phyloP scores from a whole-genome alignment of 179 eudicot genomes.

The Pouteria campechiana region DNA sequence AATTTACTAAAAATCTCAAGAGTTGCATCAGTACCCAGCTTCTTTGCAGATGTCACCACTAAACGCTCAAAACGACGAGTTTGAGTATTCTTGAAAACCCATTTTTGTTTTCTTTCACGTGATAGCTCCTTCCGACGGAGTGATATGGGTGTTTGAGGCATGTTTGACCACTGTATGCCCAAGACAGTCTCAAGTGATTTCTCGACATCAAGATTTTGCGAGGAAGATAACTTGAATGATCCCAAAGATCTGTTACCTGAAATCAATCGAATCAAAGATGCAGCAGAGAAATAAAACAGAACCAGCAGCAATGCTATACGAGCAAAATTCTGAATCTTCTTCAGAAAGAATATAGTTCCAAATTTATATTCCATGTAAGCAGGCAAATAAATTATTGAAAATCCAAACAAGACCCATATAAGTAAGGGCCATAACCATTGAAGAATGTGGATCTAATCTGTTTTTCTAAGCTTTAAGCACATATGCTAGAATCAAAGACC shows the following conservation, averaged over 20 bases:
- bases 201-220: conserved; percentile 7
- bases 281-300: conserved; percentile 1
- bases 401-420: too few species aligned
- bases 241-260: conserved; percentile 22
- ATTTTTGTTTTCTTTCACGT: conserved; percentile 59
- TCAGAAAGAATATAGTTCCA: too few species aligned
- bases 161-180: conserved; percentile 27
- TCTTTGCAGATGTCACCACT: conserved; percentile 38
- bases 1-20: conserved; percentile 41
- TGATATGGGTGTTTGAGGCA: conserved; percentile 15
- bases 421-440: too few species aligned
- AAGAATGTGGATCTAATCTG: too few species aligned
- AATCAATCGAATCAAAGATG: conserved; percentile 7
- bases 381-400: too few species aligned
- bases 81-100: conserved; percentile 52
- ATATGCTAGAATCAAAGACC: too few species aligned
- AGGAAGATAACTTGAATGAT: conserved; percentile 9
- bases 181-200: conserved; percentile 11
- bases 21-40: conserved; percentile 52
- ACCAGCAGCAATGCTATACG: background rate
- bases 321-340: too few species aligned
- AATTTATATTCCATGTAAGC: too few species aligned
- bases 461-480: too few species aligned
- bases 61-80: conserved; percentile 29
- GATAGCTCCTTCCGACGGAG: conserved; percentile 41